Evolutionary conservation across 495 filamentous ascomycete genomes (phyloP), one percentile per base, ranked within the genome.

Genomic region (Daldinia caldariorum): DNA sequence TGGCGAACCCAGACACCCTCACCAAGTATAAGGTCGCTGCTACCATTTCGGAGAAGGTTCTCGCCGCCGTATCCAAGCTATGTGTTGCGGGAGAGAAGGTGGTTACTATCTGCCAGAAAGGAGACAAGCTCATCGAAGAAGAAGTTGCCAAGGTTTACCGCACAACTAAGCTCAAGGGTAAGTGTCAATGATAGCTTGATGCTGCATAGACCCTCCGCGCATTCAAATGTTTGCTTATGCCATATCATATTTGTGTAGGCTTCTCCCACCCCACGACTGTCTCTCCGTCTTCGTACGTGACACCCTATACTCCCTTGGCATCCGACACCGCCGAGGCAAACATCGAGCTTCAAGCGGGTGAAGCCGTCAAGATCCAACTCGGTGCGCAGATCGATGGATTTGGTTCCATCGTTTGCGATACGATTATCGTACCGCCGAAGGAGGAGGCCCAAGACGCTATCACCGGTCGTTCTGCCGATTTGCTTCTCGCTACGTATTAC

Each of bases 21-120:
- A 97, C 96, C 79, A 99, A 98, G 85, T 99, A 99, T 86, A 98
- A 97, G 87, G 92, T 90, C 69, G 96, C 95, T 41, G 95, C 92
- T 55, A 85, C 88, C 73, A 98, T 99, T 81, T 95, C 95, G 39
- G 92, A 97, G 78, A 95, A 93, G 82, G 94, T 96, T 66, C 89
- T 99, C 43, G 92, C 94, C 66, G 89, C 90, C 66, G 94, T 99
- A 65, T 84, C 85, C 45, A 84, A 92, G 88, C 87, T 88, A 82
- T 95, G 93, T 74, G 78, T 90, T 54, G 91, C 95, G 70, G 95
- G 93, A 74, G 90, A 88, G 80, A 97, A 95, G 83, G 93, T 98
- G 65, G 85, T 97, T 59, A 89, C 90, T 73, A 86, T 98, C 79
- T 99, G 95, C 84, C 89, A 97, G 84, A 88, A 93, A 81, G 95